Evolutionary conservation across 192 early-diverging fungal genomes (phyloP), one percentile per base, ranked within the genome.

Genomic region (Gigaspora rosea): DNA sequence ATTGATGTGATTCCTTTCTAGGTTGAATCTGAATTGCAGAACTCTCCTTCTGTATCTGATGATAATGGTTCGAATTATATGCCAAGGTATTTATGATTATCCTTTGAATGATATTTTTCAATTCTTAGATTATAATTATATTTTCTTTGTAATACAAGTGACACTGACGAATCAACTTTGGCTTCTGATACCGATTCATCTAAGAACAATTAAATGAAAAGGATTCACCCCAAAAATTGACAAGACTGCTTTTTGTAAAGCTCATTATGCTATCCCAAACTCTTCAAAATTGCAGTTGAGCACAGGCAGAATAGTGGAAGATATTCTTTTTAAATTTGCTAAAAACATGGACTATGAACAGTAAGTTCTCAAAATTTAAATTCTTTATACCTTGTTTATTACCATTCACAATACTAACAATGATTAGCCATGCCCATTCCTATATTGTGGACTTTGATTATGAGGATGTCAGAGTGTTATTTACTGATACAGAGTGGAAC

Each of bases 341-440:
- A 75, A 75, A 63, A 20, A 75, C 9, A 62, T 46, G 33, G 61
- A 75, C 0, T 75, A 75, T 49, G 73, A 75, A 46, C 73, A 75
- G 73, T 75, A 63, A 75, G 73, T 62, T 48, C 36, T 63, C 20
- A 22, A 63, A 75, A 49, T n/a, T n/a, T n/a, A n/a, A n/a, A n/a
- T n/a, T n/a, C n/a, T 61, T 75, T 49, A 62, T 51, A 75, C 63
- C 63, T 46, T 46, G 61, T 62, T 75, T 70, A 70, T 61, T 63
- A 32, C 22, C 35, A 63, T 50, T 75, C 46, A 75, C 22, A 48
- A 75, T 74, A 64, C 59, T 75, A 12, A 64, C 46, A 48, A 59
- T 74, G 57, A 61, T 74, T 62, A 74, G 73, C 11, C 73, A 74
- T 63, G 46, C 73, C n/a, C 73, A 74, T 62, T 74, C 73, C 9